Conservation (phyloP, 441 rosid species). For the Sinapis alba region DNA sequence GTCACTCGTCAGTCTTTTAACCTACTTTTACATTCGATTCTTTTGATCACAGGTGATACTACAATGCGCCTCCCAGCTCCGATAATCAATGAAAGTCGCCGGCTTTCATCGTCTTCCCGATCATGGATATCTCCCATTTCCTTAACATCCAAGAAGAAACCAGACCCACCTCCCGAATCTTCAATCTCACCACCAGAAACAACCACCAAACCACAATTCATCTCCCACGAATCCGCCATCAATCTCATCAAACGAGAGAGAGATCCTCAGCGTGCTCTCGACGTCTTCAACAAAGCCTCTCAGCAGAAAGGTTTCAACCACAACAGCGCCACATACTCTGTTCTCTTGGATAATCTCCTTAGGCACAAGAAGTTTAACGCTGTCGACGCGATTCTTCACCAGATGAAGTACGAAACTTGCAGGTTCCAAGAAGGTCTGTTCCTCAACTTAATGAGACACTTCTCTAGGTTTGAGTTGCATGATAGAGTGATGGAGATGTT, state of each 20-base stretch:
- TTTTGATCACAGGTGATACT: not conserved
- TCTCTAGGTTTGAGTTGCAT: constrained; percentile 52
- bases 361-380: constrained; percentile 73
- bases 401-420: constrained; percentile 84
- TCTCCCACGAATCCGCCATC: constrained; percentile 66
- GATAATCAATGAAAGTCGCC: constrained; percentile 22
- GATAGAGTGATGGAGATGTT: constrained; percentile 77
- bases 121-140: constrained; percentile 75
- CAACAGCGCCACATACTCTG: constrained; percentile 79
- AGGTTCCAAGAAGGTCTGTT: constrained; percentile 80
- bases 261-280: constrained; percentile 70
- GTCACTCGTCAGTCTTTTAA: constrained; percentile 2
- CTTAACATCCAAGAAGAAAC: constrained; percentile 28
- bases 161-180: constrained; percentile 45
- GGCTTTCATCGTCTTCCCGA: constrained; percentile 48
- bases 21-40: not conserved
- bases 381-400: constrained; percentile 69
- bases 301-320: constrained; percentile 78
- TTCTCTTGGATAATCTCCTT: constrained; percentile 68
- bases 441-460: constrained; percentile 77
- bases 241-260: constrained; percentile 66
- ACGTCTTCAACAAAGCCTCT: constrained; percentile 66
- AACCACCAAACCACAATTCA: constrained; percentile 50
- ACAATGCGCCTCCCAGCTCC: constrained; percentile 33
- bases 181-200: constrained; percentile 28